phyloP scores from a whole-genome alignment of 2,329 filamentous ascomycete genomes.

The Septoria petroselini region DNA sequence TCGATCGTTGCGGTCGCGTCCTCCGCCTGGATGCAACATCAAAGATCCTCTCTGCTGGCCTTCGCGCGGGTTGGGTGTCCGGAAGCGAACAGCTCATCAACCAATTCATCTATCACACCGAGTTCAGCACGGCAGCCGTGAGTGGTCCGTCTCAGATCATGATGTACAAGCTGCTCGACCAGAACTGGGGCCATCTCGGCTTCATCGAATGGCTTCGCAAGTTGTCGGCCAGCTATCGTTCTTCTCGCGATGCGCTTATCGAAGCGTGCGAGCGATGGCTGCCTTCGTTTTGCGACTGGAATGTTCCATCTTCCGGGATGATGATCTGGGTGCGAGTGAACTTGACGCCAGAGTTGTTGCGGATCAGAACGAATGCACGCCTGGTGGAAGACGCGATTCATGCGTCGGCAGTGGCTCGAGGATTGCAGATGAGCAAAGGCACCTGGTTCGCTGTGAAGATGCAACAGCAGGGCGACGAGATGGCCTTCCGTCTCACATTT shows the following conservation, averaged over 20 bases:
- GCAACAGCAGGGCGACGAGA: not conserved
- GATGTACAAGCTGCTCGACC: constrained; percentile 35
- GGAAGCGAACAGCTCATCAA: constrained; percentile 31
- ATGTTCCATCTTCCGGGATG: constrained; percentile 29
- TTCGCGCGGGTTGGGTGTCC: constrained; percentile 37
- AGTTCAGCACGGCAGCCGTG: constrained; percentile 25
- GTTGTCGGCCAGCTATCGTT: constrained; percentile 29
- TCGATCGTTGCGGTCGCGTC: constrained; percentile 38
- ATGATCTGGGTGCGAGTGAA: constrained; percentile 30
- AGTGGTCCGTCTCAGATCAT: constrained; percentile 36
- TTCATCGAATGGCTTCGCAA: constrained; percentile 34
- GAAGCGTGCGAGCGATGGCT: constrained; percentile 32
- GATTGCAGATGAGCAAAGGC: constrained; percentile 27
- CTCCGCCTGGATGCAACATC: constrained; percentile 36
- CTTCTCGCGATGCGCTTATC: constrained; percentile 29
- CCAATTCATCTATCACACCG: constrained; percentile 31
- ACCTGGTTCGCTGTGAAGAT: constrained; percentile 23
- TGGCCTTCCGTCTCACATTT: constrained; percentile 12
- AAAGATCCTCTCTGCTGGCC: constrained; percentile 37
- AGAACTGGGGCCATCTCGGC: constrained; percentile 36
- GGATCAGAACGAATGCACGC: not conserved
- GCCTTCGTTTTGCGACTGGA: constrained; percentile 28
- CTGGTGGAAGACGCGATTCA: constrained; percentile 29
- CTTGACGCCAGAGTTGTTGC: not conserved
- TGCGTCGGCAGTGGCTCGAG: constrained; percentile 15